phyloP scores from a whole-genome alignment of 2,329 filamentous ascomycete genomes.

The Madurella mycetomatis region DNA sequence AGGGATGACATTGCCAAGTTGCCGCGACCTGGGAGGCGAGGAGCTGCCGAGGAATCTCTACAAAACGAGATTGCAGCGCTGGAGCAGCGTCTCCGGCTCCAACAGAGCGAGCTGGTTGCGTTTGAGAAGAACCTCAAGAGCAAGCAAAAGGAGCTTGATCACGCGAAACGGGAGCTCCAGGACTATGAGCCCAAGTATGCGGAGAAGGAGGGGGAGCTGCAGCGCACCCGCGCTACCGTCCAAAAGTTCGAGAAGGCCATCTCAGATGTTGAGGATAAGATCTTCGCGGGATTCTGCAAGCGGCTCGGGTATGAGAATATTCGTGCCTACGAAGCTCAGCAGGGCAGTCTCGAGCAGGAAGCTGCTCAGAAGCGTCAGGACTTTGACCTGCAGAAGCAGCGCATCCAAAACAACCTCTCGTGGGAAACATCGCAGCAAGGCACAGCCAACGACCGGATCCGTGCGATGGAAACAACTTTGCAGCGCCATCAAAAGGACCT shows the following conservation, averaged over 20 bases:
- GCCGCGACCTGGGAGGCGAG: constrained; percentile 71
- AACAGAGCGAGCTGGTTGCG: constrained; percentile 70
- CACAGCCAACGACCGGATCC: constrained; percentile 64
- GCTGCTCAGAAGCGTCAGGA: constrained; percentile 80
- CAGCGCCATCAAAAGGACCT: constrained; percentile 66
- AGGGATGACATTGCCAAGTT: constrained; percentile 74
- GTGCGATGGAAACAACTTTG: constrained; percentile 61
- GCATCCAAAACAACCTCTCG: constrained; percentile 58
- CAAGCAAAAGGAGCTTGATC: constrained; percentile 76
- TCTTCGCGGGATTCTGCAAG: constrained; percentile 82
- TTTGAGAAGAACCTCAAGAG: constrained; percentile 79
- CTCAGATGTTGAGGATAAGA: constrained; percentile 76
- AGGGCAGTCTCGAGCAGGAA: constrained; percentile 88
- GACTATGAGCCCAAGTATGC: constrained; percentile 75
- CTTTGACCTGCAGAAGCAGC: constrained; percentile 79
- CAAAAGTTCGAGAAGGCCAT: constrained; percentile 59
- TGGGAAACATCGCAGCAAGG: constrained; percentile 52
- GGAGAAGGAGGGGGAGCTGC: constrained; percentile 65
- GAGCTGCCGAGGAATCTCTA: constrained; percentile 73
- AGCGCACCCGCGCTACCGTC: constrained; percentile 49
- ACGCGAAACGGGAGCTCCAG: constrained; percentile 66
- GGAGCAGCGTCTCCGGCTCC: constrained; percentile 68
- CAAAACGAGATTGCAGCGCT: constrained; percentile 75
- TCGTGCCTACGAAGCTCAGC: constrained; percentile 87
- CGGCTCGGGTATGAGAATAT: constrained; percentile 85